Conservation (phyloP, 2,329 filamentous ascomycete species). For the Aspergillus tamarii region DNA sequence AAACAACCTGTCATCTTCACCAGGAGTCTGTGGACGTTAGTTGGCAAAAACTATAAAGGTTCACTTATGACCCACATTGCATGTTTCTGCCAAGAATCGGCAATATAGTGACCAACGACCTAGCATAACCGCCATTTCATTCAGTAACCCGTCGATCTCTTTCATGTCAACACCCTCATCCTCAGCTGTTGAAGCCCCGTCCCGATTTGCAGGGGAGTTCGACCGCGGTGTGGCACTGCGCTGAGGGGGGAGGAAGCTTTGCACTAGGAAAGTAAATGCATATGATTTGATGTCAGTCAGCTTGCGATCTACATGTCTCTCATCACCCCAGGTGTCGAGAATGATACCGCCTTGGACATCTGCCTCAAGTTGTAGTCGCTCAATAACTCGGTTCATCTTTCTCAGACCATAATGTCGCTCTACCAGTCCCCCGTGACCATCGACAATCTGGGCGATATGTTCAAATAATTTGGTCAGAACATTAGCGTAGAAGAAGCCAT, state of each 20-base stretch:
- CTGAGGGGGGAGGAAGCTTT: conserved; percentile 81
- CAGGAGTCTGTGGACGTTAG: conserved; percentile 34
- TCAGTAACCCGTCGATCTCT: conserved; percentile 84
- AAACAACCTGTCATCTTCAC: conserved; percentile 60
- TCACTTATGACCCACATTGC: conserved; percentile 62
- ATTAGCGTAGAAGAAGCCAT: conserved; percentile 89
- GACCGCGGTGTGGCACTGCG: conserved; percentile 70
- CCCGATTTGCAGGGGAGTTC: conserved; percentile 72
- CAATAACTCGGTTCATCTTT: conserved; percentile 93
- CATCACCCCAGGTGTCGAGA: conserved; percentile 92
- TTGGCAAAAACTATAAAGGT: conserved; percentile 14
- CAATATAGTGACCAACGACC: conserved; percentile 91
- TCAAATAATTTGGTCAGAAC: conserved; percentile 91
- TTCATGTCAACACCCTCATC: conserved; percentile 97
- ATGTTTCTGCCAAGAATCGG: conserved; percentile 85
- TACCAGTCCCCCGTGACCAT: conserved; percentile 85
- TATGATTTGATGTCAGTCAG: conserved; percentile 97
- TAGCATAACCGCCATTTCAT: conserved; percentile 89
- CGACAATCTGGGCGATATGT: conserved; percentile 95
- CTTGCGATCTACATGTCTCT: conserved; percentile 79
- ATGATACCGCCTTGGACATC: conserved; percentile 96
- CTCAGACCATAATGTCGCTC: conserved; percentile 91
- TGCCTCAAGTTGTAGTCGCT: conserved; percentile 88
- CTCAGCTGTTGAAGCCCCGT: conserved; percentile 63
- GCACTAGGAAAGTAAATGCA: conserved; percentile 93